A percentile compares a stretch with the other conserved stretches of the same genome.
Conservation (phyloP, 768 basidiomycete species). For the Lentinula sp. region DNA sequence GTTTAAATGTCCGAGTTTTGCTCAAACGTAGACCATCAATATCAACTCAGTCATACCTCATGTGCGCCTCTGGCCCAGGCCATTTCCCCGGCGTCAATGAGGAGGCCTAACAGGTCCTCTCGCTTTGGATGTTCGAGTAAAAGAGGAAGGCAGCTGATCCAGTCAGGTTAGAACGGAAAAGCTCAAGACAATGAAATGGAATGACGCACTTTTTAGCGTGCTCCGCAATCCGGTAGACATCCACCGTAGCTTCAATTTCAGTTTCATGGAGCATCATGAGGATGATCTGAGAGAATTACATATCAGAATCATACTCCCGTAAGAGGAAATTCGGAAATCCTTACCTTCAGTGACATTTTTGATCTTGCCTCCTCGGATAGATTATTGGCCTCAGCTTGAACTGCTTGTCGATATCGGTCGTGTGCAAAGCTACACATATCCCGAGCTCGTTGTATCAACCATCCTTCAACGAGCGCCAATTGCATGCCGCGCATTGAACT, state of each 20-base stretch:
- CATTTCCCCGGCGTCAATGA: constrained; percentile 66
- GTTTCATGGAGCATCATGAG: constrained; percentile 65
- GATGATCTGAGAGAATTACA: constrained; percentile 42
- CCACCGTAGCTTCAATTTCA: constrained; percentile 26
- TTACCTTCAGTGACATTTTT: constrained; percentile 67
- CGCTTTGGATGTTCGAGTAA: constrained; percentile 56
- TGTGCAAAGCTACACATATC: constrained; percentile 77
- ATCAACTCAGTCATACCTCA: constrained; percentile 37
- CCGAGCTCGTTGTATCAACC: constrained; percentile 65
- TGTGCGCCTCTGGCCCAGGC: constrained; percentile 71
- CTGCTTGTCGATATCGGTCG: constrained; percentile 71
- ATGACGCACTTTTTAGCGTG: constrained; percentile 51
- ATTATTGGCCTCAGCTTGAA: constrained; percentile 49
- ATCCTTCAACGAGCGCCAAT: constrained; percentile 62
- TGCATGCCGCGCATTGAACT: constrained; percentile 66
- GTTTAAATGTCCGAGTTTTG: background rate
- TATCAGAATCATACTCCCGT: constrained; percentile 2
- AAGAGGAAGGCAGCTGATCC: constrained; percentile 51
- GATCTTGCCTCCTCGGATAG: constrained; percentile 44
- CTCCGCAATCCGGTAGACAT: constrained; percentile 66
- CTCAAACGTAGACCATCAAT: background rate
- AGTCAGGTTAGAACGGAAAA: background rate
- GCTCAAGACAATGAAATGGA: background rate
- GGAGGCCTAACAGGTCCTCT: constrained; percentile 52
- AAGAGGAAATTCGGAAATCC: constrained; percentile 4